Base-by-base conservation (phyloP, 1,284 basidiomycete species). In the Moesziomyces antarcticus region DNA sequence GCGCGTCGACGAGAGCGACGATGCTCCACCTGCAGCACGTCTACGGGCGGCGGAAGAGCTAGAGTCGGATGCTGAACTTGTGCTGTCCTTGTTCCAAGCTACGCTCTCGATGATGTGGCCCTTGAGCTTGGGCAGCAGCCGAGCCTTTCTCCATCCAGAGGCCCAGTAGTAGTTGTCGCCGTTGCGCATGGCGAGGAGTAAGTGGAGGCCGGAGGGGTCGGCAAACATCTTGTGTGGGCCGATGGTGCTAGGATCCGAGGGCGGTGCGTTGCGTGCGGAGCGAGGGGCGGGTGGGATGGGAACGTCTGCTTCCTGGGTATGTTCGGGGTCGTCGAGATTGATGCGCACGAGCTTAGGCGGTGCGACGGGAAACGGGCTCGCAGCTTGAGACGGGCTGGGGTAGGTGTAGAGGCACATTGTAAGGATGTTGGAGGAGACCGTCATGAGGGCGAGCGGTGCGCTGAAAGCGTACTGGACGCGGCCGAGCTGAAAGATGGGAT, bases 121-220 rank as follows among this genome's bases (percentile, higher is more conserved):
- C 82, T 93, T 91, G 83, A 95, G 91, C 20, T 89, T 88, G 6
- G 69, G 67, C 13, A 84, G 48, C 3, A 70, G 46, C 18, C 76
- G 66, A 1, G 82, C 81, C 37, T 72, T 78, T 27, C 70, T 73
- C 77, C 82, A 81, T 11, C 75, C 69, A n/a, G 73, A 71, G 1
- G 72, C 72, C 82, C 81, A 87, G 84, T 99, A 98, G 90, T 93
- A 98, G 70, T 94, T 95, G 82, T 99, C 94, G 49, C 94, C 94
- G 77, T 93, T 90, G 16, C 87, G 87, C 27, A 93, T 94, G 0
- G 93, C 92, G 56, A 97, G 87, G 49, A 99, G 85, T 47, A 96
- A 88, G 85, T 99, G 97, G 25, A 91, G 88, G 3, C 94, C 95
- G 0, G 93, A 92, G 8, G 96, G 94, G 84, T 98, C 95, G 13